Evolutionary conservation across 441 rosid species (phyloP).

Genomic region (Populus hybrid): DNA sequence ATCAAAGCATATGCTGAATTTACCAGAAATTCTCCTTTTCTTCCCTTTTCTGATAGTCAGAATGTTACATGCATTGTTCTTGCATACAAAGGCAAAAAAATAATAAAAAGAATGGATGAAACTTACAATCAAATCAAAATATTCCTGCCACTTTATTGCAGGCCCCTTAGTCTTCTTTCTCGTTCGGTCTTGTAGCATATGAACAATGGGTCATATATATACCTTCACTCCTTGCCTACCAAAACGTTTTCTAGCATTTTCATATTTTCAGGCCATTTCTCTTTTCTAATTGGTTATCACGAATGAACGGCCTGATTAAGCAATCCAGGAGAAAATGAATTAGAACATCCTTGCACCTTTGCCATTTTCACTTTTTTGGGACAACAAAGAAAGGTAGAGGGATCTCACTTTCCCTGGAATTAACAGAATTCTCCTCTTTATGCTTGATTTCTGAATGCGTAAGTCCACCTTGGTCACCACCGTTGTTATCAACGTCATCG

Average conservation of each 20-base stretch:
- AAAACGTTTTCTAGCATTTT: neutral
- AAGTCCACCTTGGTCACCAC: neutral
- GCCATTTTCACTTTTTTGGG: neutral
- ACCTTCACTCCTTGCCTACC: neutral
- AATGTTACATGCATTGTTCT: neutral
- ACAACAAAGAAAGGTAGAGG: constrained; percentile 21
- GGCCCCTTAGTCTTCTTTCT: neutral
- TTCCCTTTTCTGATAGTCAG: neutral
- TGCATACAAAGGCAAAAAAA: neutral
- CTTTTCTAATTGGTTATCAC: neutral
- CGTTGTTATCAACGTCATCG: constrained; percentile 14
- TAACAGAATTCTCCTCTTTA: constrained; percentile 1
- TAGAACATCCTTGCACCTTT: no score
- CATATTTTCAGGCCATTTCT: neutral
- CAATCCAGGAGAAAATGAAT: neutral
- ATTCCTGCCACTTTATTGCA: constrained; percentile 5
- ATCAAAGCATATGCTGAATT: neutral
- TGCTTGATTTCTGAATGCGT: neutral
- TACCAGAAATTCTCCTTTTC: neutral
- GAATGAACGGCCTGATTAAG: neutral
- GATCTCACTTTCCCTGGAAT: constrained; percentile 21
- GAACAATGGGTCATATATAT: neutral
- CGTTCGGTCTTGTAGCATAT: neutral
- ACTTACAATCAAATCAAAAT: neutral
- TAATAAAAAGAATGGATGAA: neutral